phyloP scores from a whole-genome alignment of 306 rosid genomes.

The Clitoria ternatea region DNA sequence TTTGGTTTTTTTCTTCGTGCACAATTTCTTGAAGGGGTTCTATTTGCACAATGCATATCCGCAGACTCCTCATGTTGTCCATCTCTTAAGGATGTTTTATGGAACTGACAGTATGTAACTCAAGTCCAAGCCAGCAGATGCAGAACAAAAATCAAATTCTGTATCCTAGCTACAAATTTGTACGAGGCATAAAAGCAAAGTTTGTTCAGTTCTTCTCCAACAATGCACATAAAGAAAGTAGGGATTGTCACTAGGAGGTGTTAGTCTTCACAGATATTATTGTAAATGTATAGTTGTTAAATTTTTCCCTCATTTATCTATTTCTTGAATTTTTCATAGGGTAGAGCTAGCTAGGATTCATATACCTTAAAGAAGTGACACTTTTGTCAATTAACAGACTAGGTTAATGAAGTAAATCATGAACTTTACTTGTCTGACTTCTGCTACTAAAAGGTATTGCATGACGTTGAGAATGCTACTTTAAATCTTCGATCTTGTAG shows the following conservation, averaged over 20 bases:
- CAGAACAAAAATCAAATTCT: constrained; percentile 75
- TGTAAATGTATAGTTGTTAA: constrained; percentile 26
- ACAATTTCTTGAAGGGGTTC: too few relatives aligned
- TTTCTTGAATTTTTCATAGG: background rate
- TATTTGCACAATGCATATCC: constrained; percentile 79
- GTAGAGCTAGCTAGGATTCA: constrained; percentile 10
- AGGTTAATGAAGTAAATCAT: constrained; percentile 6
- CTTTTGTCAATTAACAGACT: background rate
- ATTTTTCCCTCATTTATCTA: background rate
- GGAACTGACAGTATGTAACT: constrained; percentile 88
- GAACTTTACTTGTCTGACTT: background rate
- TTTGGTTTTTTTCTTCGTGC: too few relatives aligned
- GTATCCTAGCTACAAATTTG: constrained; percentile 22
- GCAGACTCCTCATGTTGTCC: constrained; percentile 56
- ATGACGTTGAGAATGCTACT: background rate
- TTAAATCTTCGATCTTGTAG: too few relatives aligned
- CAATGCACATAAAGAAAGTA: background rate
- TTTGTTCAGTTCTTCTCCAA: background rate
- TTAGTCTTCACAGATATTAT: background rate
- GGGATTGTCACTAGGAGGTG: background rate
- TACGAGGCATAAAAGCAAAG: background rate
- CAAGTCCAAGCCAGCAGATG: constrained; percentile 82
- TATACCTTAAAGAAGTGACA: background rate
- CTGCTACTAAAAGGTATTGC: background rate
- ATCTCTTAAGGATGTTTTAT: constrained; percentile 83